Percentiles rank a stretch among this genome's conserved stretches.
Evolutionary conservation across 345 rosid species (phyloP).

Genomic region (Diplotaxis tenuifolia): DNA sequence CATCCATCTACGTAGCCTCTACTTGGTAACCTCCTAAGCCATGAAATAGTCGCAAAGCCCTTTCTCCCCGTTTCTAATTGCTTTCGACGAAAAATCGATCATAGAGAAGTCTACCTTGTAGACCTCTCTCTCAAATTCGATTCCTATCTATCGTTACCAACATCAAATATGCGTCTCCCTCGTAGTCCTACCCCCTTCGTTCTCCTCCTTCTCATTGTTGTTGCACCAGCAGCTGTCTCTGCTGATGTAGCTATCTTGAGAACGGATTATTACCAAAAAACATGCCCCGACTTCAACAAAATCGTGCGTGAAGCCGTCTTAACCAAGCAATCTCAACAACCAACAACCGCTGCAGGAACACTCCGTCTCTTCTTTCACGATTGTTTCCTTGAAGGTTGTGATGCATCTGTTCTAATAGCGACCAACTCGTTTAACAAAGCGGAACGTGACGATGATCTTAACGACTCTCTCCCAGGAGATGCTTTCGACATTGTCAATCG

Average conservation of each 20-base stretch:
- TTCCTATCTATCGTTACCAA: neutral
- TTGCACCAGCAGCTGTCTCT: constrained; percentile 2
- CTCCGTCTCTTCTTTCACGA: constrained; percentile 78
- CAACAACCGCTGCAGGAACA: constrained; percentile 68
- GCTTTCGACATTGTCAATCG: constrained; percentile 59
- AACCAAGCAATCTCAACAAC: constrained; percentile 38
- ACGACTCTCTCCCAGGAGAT: constrained; percentile 66
- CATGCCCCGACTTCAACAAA: constrained; percentile 50
- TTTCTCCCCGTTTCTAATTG: constrained; percentile 16
- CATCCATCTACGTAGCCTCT: constrained; percentile 26
- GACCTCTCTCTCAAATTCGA: constrained; percentile 15
- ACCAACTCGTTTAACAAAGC: constrained; percentile 57
- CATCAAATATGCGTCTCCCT: constrained; percentile 17
- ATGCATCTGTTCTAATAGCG: constrained; percentile 58
- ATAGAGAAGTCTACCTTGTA: constrained; percentile 33
- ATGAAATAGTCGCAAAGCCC: constrained; percentile 29
- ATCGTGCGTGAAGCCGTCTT: constrained; percentile 45
- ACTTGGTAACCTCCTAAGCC: constrained; percentile 24
- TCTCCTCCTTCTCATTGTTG: neutral
- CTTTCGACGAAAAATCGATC: constrained; percentile 12
- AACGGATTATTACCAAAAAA: constrained; percentile 43
- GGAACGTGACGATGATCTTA: constrained; percentile 56
- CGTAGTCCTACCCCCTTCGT: constrained; percentile 6
- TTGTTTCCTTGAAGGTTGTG: constrained; percentile 71
- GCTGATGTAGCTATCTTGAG: constrained; percentile 32